These are phyloP conservation scores for Aspergillus indologenus DNA, from an alignment of 495 filamentous ascomycete species.

Conservation along the genomic window DNA sequence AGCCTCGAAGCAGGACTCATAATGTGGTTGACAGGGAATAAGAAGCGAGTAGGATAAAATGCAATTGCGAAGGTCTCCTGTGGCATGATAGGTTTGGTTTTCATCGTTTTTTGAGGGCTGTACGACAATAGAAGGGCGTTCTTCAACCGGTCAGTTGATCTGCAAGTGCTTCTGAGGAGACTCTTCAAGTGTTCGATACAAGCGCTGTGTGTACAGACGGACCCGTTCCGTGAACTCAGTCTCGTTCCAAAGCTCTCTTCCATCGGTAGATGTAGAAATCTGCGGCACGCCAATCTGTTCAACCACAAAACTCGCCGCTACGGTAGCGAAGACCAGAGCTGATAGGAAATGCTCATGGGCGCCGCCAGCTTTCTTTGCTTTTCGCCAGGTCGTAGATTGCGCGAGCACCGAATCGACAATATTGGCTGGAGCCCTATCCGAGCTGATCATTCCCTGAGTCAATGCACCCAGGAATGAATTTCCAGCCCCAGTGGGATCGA, in stretches of 20 bases:
- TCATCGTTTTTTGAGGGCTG: constrained; percentile 38
- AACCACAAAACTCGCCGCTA: constrained; percentile 89
- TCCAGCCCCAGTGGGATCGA: constrained; percentile 94
- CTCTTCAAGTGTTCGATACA: constrained; percentile 45
- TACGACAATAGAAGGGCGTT: constrained; percentile 49
- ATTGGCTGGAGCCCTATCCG: constrained; percentile 39
- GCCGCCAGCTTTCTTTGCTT: constrained; percentile 26
- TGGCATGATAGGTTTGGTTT: constrained; percentile 33
- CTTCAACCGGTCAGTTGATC: constrained; percentile 44
- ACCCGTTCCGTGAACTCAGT: constrained; percentile 51
- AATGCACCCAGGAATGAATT: constrained; percentile 89
- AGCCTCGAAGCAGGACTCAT: constrained; percentile 56
- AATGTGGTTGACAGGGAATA: constrained; percentile 11
- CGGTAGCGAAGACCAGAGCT: constrained; percentile 73
- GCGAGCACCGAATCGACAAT: constrained; percentile 36
- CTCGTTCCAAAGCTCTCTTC: constrained; percentile 77
- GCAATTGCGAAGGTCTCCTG: constrained; percentile 21
- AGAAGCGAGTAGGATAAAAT: constrained; percentile 12
- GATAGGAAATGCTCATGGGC: constrained; percentile 52
- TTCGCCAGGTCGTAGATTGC: constrained; percentile 30
- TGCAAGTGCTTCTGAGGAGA: constrained; percentile 43
- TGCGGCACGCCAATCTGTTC: constrained; percentile 86
- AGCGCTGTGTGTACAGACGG: constrained; percentile 51
- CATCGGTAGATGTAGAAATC: constrained; percentile 48
- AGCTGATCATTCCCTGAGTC: constrained; percentile 67